Conservation (phyloP, 2,329 filamentous ascomycete species). For the Ascocoryne sarcoides region DNA sequence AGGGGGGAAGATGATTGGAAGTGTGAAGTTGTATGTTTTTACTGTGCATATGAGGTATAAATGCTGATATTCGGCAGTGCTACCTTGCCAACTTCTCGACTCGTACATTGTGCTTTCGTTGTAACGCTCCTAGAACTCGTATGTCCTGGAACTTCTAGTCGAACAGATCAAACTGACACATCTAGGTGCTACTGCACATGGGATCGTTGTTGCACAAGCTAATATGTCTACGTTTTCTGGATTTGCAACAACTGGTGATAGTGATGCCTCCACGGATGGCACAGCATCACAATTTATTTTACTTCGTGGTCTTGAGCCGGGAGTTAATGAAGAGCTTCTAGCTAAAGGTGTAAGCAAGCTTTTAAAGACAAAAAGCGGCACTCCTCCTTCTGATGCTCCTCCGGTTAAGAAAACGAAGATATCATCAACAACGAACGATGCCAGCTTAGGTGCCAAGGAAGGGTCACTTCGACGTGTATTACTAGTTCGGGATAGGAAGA, state of each 20-base stretch:
- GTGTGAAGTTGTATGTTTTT: constrained; percentile 38
- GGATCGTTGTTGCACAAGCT: constrained; percentile 28
- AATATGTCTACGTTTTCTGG: constrained; percentile 33
- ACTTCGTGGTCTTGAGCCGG: constrained; percentile 60
- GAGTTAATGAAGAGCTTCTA: constrained; percentile 63
- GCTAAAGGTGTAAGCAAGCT: constrained; percentile 67
- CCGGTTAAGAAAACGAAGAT: constrained; percentile 37
- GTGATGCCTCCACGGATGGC: constrained; percentile 43
- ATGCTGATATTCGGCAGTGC: constrained; percentile 35
- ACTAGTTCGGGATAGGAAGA: constrained; percentile 63
- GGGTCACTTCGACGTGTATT: constrained; percentile 71
- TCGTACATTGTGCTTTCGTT: constrained; percentile 48
- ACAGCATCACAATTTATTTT: constrained; percentile 62
- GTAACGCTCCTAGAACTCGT: constrained; percentile 46
- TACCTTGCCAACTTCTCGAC: constrained; percentile 47
- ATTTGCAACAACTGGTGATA: constrained; percentile 43
- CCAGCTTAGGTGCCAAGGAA: constrained; percentile 53
- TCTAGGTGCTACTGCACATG: constrained; percentile 27
- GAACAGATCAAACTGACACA: constrained; percentile 22
- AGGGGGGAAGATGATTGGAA: constrained; percentile 47
- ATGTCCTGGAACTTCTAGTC: constrained; percentile 19
- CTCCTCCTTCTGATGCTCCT: constrained; percentile 29
- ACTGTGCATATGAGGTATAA: neutral
- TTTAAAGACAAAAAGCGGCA: constrained; percentile 45
- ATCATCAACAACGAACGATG: constrained; percentile 42